Evolutionary conservation across 208 protist species (phyloP), one percentile per base, ranked within the genome.

Genomic region (Trypanosoma cruzi): DNA sequence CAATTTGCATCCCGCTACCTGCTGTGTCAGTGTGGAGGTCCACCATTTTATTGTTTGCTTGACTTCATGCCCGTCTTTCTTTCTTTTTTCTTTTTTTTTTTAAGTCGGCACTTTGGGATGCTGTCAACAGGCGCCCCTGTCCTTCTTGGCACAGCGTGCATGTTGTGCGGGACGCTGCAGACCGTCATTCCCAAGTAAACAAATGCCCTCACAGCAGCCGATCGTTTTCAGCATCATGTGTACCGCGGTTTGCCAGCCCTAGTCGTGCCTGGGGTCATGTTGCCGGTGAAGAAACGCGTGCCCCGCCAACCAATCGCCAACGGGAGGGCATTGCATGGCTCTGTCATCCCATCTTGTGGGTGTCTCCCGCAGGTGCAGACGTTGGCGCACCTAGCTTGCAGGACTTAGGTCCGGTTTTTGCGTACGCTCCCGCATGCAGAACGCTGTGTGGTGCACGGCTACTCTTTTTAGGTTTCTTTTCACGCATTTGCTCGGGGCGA

Each of bases 361-460:
- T 93, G 37, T 60, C 93, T 40, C 71, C 89, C 11, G 68, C 74
- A 24, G 85, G 77, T 16, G 89, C 92, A 1, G 93, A 97, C 63
- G 84, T 98, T 56, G 44, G 87, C 1, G 92, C 93, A 4, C 90
- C 80, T 36, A 83, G 89, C 16, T 67, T 97, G n/a, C 93, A 97
- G 68, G 94, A 88, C 68, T 72, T 97, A 16, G 93, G 90, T 52
- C 81, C 98, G 55, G 83, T 83, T 26, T 85, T 94, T 24, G 97
- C 96, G 20, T 77, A 86, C 67, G 91, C 90, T 11, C 96, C 87
- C n/a, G 81, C 96, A 8, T 97, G 94, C 61, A 90, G 98, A 77
- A 97, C 98, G 90, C 77, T 98, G 57, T 83, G 95, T 64, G 97
- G 95, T 6, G 78, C 92, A 20, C 90, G 93, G 36, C 79, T 98